phyloP scores from a whole-genome alignment of 345 rosid genomes.

The Pistacia vera region DNA sequence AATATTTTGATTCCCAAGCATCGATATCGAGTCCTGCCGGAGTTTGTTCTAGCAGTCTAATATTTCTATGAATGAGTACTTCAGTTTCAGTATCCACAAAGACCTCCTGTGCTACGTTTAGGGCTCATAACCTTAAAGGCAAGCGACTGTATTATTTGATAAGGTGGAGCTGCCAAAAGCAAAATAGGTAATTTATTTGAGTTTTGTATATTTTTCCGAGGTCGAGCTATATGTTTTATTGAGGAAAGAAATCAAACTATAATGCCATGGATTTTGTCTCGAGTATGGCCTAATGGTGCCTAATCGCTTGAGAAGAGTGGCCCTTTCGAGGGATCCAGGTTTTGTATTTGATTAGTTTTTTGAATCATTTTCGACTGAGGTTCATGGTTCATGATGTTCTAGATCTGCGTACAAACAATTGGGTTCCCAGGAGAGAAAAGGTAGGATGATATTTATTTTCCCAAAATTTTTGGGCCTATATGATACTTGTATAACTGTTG shows the following conservation, averaged over 20 bases:
- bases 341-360: conserved; percentile 37
- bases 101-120: conserved; percentile 16
- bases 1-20: conserved; percentile 53
- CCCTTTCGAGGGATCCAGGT: conserved; percentile 27
- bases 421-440: conserved; percentile 98
- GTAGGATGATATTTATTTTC: conserved; percentile 24
- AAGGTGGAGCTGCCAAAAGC: conserved; percentile 30
- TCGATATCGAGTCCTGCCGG: conserved; percentile 63
- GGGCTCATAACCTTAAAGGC: conserved; percentile 21
- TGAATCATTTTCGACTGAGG: conserved; percentile 41
- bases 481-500: too few species aligned
- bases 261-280: conserved; percentile 43
- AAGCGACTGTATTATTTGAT: conserved; percentile 41
- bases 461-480: too few species aligned
- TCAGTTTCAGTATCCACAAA: conserved; percentile 9
- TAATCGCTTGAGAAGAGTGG: conserved; percentile 28
- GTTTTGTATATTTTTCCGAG: conserved; percentile 40
- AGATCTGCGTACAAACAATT: conserved; percentile 75
- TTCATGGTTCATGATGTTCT: conserved; percentile 86
- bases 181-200: conserved; percentile 32
- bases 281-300: conserved; percentile 34
- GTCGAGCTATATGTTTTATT: conserved; percentile 34
- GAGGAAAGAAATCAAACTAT: conserved; percentile 27
- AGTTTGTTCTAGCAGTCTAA: conserved; percentile 38
- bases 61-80: conserved; percentile 1